phyloP scores from a whole-genome alignment of 2,329 filamentous ascomycete genomes.

The Aureobasidium sp. region DNA sequence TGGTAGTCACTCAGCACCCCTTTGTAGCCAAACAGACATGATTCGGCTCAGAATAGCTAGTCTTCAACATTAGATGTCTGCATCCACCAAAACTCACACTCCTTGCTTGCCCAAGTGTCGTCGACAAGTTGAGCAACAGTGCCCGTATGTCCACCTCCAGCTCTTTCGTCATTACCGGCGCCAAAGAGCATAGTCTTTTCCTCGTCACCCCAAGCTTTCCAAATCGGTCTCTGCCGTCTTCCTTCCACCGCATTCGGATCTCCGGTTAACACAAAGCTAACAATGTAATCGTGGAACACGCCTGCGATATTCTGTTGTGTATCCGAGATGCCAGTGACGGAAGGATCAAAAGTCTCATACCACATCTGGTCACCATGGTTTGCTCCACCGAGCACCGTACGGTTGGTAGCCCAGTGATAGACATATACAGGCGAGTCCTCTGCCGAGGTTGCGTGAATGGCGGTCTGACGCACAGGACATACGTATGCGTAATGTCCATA shows the following conservation, averaged over 20 bases:
- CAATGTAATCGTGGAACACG: slow-evolving; percentile 27
- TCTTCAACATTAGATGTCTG: neutral
- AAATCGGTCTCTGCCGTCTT: slow-evolving; percentile 21
- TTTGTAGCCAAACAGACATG: too few species aligned
- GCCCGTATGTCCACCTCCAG: slow-evolving; percentile 34
- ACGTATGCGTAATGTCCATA: slow-evolving; percentile 61
- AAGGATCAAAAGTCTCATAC: slow-evolving; percentile 28
- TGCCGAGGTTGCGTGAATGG: slow-evolving; percentile 32
- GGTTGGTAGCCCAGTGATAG: slow-evolving; percentile 55
- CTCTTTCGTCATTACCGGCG: slow-evolving; percentile 51
- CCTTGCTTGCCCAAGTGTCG: slow-evolving; percentile 41
- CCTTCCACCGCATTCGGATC: slow-evolving; percentile 26
- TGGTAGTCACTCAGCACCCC: too few species aligned
- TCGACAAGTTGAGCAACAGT: slow-evolving; percentile 37
- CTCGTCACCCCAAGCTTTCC: slow-evolving; percentile 21
- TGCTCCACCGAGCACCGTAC: slow-evolving; percentile 26
- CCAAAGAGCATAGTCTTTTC: slow-evolving; percentile 48
- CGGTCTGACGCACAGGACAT: slow-evolving; percentile 56
- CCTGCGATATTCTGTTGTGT: slow-evolving; percentile 28
- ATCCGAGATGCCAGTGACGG: slow-evolving; percentile 21
- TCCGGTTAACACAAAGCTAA: slow-evolving; percentile 28
- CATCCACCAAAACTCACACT: slow-evolving; percentile 57
- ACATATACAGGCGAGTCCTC: slow-evolving; percentile 42
- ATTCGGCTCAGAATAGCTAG: too few species aligned
- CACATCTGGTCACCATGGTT: slow-evolving; percentile 32